Percentiles rank a stretch among this genome's conserved stretches.
Conservation (phyloP, 1,284 basidiomycete genomes). For the Ustilago bromivora region DNA sequence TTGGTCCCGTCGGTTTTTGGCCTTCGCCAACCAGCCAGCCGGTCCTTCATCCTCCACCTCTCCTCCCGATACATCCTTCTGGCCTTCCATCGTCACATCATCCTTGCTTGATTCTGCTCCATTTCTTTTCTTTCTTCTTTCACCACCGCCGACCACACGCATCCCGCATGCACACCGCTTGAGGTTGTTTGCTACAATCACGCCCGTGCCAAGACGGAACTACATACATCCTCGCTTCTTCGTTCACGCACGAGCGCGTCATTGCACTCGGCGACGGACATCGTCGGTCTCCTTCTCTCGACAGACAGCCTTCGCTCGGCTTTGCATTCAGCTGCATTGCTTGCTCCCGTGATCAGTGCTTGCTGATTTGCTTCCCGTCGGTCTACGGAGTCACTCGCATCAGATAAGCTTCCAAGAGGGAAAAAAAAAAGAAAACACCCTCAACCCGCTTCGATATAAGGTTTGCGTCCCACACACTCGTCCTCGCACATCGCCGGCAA, state of each 20-base stretch:
- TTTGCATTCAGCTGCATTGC: constrained; percentile 1
- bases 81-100: not conserved
- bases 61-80: not conserved
- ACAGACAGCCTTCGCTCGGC: not conserved
- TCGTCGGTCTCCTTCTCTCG: constrained; percentile 5
- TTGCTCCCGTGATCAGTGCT: not conserved
- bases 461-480: constrained; percentile 19
- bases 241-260: not conserved
- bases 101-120: not conserved
- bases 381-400: constrained; percentile 9
- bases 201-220: constrained; percentile 17
- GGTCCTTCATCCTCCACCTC: not conserved
- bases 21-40: not conserved
- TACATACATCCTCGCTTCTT: not conserved
- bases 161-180: not conserved
- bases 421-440: too few species aligned
- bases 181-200: constrained; percentile 9
- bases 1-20: not conserved
- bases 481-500: not conserved
- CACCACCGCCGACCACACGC: not conserved
- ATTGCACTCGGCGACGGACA: not conserved
- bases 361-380: constrained; percentile 12
- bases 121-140: not conserved
- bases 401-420: not conserved
- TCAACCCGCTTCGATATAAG: constrained; percentile 15